Evolutionary conservation across 192 early-diverging fungal genomes (phyloP).

Genomic region (Geranomyces variabilis): DNA sequence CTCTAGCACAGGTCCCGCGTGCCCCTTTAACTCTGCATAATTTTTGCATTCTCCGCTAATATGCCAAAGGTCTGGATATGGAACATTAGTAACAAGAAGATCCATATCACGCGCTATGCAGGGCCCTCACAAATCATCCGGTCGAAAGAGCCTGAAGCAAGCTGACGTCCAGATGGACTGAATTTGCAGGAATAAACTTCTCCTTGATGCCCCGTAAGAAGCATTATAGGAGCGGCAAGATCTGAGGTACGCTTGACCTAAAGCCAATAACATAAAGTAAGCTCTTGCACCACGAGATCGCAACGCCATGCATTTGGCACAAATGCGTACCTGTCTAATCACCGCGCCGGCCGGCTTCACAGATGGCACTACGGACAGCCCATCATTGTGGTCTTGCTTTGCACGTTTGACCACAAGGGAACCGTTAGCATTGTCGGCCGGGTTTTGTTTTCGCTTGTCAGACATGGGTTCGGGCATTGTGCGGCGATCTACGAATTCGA

Average conservation of each 20-base stretch:
- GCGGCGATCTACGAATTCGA: too few relatives aligned
- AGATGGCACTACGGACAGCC: not conserved
- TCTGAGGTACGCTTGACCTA: slow-evolving; percentile 70
- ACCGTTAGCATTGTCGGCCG: not conserved
- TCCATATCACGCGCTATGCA: not conserved
- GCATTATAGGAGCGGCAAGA: slow-evolving; percentile 85
- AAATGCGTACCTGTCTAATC: not conserved
- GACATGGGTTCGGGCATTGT: not conserved
- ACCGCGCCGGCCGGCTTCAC: not conserved
- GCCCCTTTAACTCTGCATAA: slow-evolving; percentile 85
- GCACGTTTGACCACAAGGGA: not conserved
- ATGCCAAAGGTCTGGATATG: slow-evolving; percentile 80
- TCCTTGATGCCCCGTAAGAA: slow-evolving; percentile 78
- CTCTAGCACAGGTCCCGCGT: slow-evolving; percentile 82
- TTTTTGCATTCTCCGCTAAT: slow-evolving; percentile 90
- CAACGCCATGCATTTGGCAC: not conserved
- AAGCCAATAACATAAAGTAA: not conserved
- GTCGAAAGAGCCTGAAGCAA: slow-evolving; percentile 85
- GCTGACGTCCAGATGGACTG: slow-evolving; percentile 76
- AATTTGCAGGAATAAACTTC: slow-evolving; percentile 86
- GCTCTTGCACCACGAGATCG: not conserved
- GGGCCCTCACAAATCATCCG: slow-evolving; percentile 71
- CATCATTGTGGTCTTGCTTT: not conserved
- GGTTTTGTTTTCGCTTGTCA: slow-evolving; percentile 11
- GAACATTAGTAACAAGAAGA: not conserved